phyloP scores from a whole-genome alignment of 208 protist genomes.

The Leishmania braziliensis region DNA sequence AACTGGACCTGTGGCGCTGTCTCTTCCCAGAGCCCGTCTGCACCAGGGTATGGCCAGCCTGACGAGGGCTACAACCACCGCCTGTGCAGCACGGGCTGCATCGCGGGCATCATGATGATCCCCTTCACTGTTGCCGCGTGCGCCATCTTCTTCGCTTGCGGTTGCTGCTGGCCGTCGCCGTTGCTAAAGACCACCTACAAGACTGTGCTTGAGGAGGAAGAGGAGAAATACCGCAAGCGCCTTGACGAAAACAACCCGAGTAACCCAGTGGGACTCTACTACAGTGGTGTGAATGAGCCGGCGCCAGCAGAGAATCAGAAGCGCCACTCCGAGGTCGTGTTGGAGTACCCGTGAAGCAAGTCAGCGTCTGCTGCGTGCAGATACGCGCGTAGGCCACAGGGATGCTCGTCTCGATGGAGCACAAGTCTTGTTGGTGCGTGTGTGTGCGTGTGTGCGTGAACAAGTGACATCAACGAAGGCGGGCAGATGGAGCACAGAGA shows the following conservation, averaged over 20 bases:
- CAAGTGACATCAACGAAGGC: not conserved
- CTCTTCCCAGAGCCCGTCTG: constrained; percentile 31
- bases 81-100: constrained; percentile 55
- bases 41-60: constrained; percentile 17
- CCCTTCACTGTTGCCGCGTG: constrained; percentile 36
- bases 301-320: constrained; percentile 2
- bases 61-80: constrained; percentile 54
- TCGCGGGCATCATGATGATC: constrained; percentile 46
- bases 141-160: constrained; percentile 39
- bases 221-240: not conserved
- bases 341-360: not conserved
- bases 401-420: not conserved
- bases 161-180: constrained; percentile 55
- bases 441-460: not conserved
- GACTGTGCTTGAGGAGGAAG: constrained; percentile 20
- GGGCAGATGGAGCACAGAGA: not conserved
- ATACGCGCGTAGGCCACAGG: not conserved
- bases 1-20: constrained; percentile 31
- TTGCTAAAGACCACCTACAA: constrained; percentile 47
- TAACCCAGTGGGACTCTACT: not conserved
- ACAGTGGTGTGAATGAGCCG: constrained; percentile 13
- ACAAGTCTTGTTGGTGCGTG: not conserved
- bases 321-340: constrained; percentile 6
- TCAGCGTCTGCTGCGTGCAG: not conserved
- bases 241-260: constrained; percentile 14